Evolutionary conservation across 495 filamentous ascomycete species (phyloP).

Genomic region (Xylaria venustula): DNA sequence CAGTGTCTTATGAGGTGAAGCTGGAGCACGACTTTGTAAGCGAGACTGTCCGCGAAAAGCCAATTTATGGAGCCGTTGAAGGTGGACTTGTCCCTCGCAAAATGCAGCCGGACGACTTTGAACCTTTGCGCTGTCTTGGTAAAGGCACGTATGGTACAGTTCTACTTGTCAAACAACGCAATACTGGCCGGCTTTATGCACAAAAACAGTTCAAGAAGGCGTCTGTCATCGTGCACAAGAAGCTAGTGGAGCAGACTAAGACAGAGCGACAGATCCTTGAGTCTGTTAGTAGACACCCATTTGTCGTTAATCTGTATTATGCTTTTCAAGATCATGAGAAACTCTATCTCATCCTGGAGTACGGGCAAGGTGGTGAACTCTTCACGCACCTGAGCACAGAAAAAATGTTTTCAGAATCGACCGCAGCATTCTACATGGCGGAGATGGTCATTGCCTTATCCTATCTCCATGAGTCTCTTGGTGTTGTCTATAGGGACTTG

Average conservation of each 20-base stretch:
- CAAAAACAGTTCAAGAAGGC: constrained; percentile 99
- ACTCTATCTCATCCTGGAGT: constrained; percentile 95
- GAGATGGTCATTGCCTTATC: constrained; percentile 93
- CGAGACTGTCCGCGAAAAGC: constrained; percentile 54
- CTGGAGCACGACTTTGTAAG: constrained; percentile 87
- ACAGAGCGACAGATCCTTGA: constrained; percentile 93
- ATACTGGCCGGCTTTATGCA: constrained; percentile 86
- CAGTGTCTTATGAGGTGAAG: constrained; percentile 79
- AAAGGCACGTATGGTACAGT: constrained; percentile 96
- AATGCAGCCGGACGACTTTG: constrained; percentile 89
- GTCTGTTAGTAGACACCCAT: constrained; percentile 91
- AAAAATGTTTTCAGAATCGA: constrained; percentile 85
- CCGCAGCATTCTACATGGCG: constrained; percentile 95
- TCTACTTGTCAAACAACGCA: constrained; percentile 80
- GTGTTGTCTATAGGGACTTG: constrained; percentile 93
- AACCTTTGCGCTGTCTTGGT: constrained; percentile 88
- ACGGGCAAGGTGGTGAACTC: constrained; percentile 94
- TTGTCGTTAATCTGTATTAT: constrained; percentile 96
- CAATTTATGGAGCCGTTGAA: constrained; percentile 36
- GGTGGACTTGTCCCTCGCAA: constrained; percentile 59
- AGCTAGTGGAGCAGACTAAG: constrained; percentile 92
- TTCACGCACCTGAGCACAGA: constrained; percentile 88
- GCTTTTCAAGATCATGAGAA: constrained; percentile 98
- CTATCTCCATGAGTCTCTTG: constrained; percentile 85
- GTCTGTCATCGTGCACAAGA: constrained; percentile 86